Percentiles rank a stretch among this genome's conserved stretches.
These are phyloP conservation scores for Xylaria arbuscula DNA, from an alignment of 2,329 filamentous ascomycete genomes.

Conservation along the genomic window DNA sequence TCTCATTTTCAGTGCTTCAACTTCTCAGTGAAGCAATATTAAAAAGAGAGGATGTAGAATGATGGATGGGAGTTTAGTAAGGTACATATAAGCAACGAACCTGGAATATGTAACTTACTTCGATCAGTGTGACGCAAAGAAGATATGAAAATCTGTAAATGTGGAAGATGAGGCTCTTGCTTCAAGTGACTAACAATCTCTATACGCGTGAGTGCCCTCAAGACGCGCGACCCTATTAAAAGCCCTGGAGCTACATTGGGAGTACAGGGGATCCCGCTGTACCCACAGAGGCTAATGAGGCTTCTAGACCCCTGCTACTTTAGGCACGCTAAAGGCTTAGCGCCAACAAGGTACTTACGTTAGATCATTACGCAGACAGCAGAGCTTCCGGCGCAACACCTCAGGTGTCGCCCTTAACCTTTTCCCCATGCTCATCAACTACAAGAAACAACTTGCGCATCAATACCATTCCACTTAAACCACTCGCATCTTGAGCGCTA, in stretches of 20 bases:
- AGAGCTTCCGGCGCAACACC: background rate
- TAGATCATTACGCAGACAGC: background rate
- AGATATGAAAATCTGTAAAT: background rate
- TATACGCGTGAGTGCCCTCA: slow-evolving; percentile 38
- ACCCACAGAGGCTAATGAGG: background rate
- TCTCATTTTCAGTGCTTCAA: background rate
- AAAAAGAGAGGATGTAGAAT: background rate
- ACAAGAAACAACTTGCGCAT: background rate
- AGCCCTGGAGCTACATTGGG: background rate
- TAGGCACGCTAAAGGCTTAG: background rate
- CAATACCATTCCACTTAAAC: background rate
- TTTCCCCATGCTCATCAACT: background rate
- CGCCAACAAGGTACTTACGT: background rate
- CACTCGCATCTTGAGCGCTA: background rate
- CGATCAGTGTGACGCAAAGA: background rate
- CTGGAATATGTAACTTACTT: background rate
- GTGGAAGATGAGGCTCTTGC: slow-evolving; percentile 20
- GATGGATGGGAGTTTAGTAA: background rate
- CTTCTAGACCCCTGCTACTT: slow-evolving; percentile 8
- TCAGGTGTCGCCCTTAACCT: background rate
- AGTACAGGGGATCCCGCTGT: background rate
- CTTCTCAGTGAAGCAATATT: background rate
- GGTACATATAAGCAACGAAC: background rate
- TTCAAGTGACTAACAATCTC: background rate
- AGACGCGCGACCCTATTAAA: slow-evolving; percentile 43